Conservation (phyloP, 163 green algal genomes). For the Scenedesmus sp. region DNA sequence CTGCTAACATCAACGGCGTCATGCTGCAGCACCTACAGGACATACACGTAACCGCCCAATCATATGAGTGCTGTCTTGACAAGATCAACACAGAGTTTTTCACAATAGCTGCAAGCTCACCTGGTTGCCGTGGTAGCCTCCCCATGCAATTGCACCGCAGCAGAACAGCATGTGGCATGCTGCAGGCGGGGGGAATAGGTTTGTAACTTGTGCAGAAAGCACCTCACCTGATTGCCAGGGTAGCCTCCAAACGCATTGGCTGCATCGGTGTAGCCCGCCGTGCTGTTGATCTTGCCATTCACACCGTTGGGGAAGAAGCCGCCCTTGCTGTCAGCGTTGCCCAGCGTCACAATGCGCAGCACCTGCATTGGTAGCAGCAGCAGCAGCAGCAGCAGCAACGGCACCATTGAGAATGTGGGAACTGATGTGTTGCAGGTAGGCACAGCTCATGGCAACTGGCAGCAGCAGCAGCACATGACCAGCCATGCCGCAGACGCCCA, state of each 20-base stretch:
- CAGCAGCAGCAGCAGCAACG: not conserved
- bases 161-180: not conserved
- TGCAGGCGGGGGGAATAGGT: too few relatives aligned
- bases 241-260: constrained; percentile 28
- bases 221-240: constrained; percentile 23
- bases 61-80: too few relatives aligned
- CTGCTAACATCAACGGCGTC: too few relatives aligned
- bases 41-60: too few relatives aligned
- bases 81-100: too few relatives aligned
- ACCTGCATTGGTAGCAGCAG: not conserved
- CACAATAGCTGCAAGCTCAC: too few relatives aligned
- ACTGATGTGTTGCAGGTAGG: too few relatives aligned
- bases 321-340: not conserved
- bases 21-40: too few relatives aligned
- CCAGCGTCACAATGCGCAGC: constrained; percentile 48
- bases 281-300: constrained; percentile 43
- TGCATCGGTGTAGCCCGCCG: not conserved
- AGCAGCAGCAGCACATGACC: not conserved
- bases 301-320: constrained; percentile 50
- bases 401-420: not conserved
- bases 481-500: too few relatives aligned
- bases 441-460: not conserved
- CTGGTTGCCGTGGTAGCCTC: too few relatives aligned
- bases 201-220: not conserved
- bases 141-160: too few relatives aligned